These are phyloP conservation scores for Hebeloma cylindrosporum DNA, from an alignment of 768 basidiomycete species.

Conservation along the genomic window DNA sequence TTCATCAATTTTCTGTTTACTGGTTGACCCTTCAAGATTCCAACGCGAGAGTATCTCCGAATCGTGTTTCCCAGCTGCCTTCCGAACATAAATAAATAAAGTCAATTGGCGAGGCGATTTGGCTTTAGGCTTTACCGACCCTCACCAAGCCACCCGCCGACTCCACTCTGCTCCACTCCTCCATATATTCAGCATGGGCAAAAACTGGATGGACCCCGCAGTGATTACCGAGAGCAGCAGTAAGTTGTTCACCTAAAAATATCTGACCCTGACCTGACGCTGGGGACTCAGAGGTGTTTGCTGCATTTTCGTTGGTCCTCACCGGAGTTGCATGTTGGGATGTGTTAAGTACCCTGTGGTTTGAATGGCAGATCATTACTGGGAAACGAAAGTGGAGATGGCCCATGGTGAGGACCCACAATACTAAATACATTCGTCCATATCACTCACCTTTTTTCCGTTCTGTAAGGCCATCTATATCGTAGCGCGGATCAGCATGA, in stretches of 20 bases:
- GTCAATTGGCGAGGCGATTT: background rate
- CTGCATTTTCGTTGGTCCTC: slow-evolving; percentile 30
- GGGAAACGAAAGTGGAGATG: slow-evolving; percentile 32
- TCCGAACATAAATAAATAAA: background rate
- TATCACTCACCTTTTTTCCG: background rate
- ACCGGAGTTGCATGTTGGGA: slow-evolving; percentile 35
- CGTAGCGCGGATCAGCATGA: slow-evolving; percentile 32
- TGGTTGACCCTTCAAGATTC: slow-evolving; percentile 3
- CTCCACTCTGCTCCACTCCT: no score
- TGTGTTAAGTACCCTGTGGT: slow-evolving; percentile 28
- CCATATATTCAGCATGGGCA: slow-evolving; percentile 24
- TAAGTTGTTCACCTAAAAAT: slow-evolving; percentile 15
- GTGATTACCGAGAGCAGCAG: slow-evolving; percentile 29
- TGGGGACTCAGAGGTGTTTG: slow-evolving; percentile 28
- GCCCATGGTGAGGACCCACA: slow-evolving; percentile 29
- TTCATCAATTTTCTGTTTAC: slow-evolving; percentile 4
- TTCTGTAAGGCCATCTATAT: slow-evolving; percentile 29
- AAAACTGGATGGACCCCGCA: slow-evolving; percentile 28
- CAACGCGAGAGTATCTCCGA: no score
- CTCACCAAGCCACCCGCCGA: background rate
- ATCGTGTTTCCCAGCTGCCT: background rate
- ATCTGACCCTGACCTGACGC: background rate
- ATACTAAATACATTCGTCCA: background rate
- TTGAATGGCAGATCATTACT: slow-evolving; percentile 32
- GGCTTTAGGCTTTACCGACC: background rate